Evolutionary conservation across 176 grass and related monocot genomes (phyloP).

Genomic region (Oryza rufipogon): DNA sequence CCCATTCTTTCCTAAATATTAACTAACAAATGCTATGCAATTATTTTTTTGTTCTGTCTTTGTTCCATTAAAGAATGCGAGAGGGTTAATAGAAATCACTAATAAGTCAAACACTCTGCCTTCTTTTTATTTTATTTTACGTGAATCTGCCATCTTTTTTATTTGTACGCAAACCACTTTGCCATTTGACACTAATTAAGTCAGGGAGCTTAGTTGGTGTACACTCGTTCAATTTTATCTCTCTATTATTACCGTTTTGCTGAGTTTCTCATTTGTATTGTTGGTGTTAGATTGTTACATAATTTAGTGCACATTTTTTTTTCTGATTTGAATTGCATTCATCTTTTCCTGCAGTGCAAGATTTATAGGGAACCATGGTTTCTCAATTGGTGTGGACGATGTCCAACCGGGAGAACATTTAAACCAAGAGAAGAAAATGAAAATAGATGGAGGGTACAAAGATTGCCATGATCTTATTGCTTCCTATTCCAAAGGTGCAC

Average conservation of each 20-base stretch:
- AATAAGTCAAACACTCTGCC: neutral
- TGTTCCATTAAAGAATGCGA: conserved; percentile 26
- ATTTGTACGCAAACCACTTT: neutral
- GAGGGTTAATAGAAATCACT: conserved; percentile 1
- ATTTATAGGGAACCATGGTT: conserved; percentile 98
- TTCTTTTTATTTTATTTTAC: neutral
- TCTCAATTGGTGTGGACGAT: conserved; percentile 97
- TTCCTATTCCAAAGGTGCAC: conserved; percentile 66
- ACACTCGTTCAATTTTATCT: conserved; percentile 14
- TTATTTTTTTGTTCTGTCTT: conserved; percentile 16
- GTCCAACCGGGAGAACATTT: conserved; percentile 79
- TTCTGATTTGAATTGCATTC: conserved; percentile 34
- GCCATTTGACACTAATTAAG: neutral
- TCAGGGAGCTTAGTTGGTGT: neutral
- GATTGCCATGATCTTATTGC: conserved; percentile 80
- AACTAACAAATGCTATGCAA: neutral
- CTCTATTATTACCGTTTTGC: neutral
- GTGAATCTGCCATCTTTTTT: neutral
- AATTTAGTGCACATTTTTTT: neutral
- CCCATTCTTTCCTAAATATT: conserved; percentile 6
- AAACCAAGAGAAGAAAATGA: conserved; percentile 64
- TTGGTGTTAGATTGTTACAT: conserved; percentile 3
- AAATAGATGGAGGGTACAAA: conserved; percentile 74
- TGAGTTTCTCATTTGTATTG: neutral
- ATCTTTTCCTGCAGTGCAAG: conserved; percentile 71